These are phyloP conservation scores for Trametes cinnabarina DNA, from an alignment of 768 basidiomycete genomes.

Conservation along the genomic window DNA sequence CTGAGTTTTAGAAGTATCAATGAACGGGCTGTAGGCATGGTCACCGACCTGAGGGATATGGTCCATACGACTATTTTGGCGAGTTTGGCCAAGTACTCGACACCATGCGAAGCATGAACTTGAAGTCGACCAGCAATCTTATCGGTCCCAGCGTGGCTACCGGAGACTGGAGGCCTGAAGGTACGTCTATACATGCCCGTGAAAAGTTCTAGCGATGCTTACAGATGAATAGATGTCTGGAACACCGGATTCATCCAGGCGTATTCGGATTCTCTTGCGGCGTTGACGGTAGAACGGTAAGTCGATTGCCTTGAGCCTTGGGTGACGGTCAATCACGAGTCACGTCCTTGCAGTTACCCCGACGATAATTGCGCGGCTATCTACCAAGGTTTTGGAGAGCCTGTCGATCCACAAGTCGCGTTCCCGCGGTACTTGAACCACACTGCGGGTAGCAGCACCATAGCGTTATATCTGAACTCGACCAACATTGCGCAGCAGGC, in stretches of 20 bases:
- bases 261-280: slow-evolving; percentile 34
- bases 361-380: slow-evolving; percentile 34
- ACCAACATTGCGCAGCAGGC: slow-evolving; percentile 32
- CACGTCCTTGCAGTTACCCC: slow-evolving; percentile 33
- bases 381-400: slow-evolving; percentile 26
- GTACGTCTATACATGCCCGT: not conserved
- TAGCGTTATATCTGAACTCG: slow-evolving; percentile 37
- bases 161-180: slow-evolving; percentile 33
- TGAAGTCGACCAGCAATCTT: slow-evolving; percentile 30
- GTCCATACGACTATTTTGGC: slow-evolving; percentile 30
- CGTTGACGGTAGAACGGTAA: slow-evolving; percentile 42
- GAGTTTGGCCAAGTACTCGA: slow-evolving; percentile 30
- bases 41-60: slow-evolving; percentile 35
- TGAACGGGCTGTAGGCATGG: slow-evolving; percentile 29
- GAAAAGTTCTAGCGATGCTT: not conserved
- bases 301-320: not conserved
- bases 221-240: slow-evolving; percentile 26
- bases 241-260: slow-evolving; percentile 31
- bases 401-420: slow-evolving; percentile 36
- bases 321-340: not conserved
- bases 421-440: slow-evolving; percentile 47
- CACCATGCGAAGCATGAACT: slow-evolving; percentile 23
- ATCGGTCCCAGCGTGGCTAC: slow-evolving; percentile 33
- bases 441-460: slow-evolving; percentile 34
- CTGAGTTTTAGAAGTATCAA: not conserved